Percentiles rank a stretch among this genome's conserved stretches.
phyloP scores from a whole-genome alignment of 23 red algal species.

The Porphyridium purpureum region DNA sequence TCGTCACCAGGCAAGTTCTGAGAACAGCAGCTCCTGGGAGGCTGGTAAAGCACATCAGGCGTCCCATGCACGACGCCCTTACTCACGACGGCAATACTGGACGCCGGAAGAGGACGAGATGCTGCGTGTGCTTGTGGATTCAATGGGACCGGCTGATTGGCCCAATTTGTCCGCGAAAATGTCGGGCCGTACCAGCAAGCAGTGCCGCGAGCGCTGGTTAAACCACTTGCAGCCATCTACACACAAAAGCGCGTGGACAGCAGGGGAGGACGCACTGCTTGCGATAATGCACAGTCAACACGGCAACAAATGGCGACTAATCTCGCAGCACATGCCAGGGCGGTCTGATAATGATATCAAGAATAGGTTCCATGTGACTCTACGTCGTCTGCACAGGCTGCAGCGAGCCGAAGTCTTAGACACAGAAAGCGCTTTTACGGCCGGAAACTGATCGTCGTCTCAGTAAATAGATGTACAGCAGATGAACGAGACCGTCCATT shows the following conservation, averaged over 20 bases:
- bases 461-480: no score
- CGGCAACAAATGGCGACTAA: conserved; percentile 82
- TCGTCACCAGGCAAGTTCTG: no score
- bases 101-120: conserved; percentile 63
- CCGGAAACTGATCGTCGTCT: no score
- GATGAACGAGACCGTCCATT: no score
- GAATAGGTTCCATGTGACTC: conserved; percentile 75
- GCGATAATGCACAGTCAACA: conserved; percentile 44
- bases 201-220: conserved; percentile 96
- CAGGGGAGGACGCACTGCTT: conserved; percentile 67
- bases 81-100: no score
- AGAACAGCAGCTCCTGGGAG: no score
- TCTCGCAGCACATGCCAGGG: conserved; percentile 71
- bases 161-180: conserved; percentile 55
- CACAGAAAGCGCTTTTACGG: no score
- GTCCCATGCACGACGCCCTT: no score
- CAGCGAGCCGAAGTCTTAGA: no score
- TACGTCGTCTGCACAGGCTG: no score
- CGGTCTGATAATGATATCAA: conserved; percentile 92
- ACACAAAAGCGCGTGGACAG: conserved; percentile 82
- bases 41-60: no score
- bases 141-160: conserved; percentile 48
- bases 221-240: conserved; percentile 77
- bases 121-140: conserved; percentile 47
- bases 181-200: conserved; percentile 69